Evolutionary conservation across 1,284 basidiomycete genomes (phyloP).

Genomic region (Tilletiopsis washingtonensis): DNA sequence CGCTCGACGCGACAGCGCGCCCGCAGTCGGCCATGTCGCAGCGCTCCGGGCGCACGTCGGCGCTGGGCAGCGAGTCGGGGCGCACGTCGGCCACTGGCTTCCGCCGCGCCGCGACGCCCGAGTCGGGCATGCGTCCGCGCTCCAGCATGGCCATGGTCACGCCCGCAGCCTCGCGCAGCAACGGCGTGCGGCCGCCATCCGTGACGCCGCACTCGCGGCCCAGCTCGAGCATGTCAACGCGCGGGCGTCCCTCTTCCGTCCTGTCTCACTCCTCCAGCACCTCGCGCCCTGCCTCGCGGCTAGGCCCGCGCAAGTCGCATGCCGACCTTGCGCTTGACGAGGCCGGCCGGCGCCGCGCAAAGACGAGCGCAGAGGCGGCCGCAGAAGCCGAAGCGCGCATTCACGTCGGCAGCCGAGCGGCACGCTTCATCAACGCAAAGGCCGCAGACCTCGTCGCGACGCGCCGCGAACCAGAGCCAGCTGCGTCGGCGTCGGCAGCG

Average conservation of each 20-base stretch:
- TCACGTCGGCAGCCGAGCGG: conserved; percentile 71
- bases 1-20: conserved; percentile 37
- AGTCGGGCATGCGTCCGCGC: no score
- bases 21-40: conserved; percentile 39
- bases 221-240: conserved; percentile 1
- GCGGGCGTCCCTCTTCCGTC: conserved; percentile 38
- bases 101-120: no score
- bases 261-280: conserved; percentile 51
- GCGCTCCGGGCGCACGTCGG: conserved; percentile 21
- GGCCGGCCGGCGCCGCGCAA: conserved; percentile 10
- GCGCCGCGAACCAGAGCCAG: conserved; percentile 61
- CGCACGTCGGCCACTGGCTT: no score
- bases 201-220: conserved; percentile 13
- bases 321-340: conserved; percentile 17
- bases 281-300: conserved; percentile 20
- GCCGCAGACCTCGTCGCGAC: conserved; percentile 51
- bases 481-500: no score
- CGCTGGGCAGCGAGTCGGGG: no score
- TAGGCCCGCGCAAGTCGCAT: conserved; percentile 23
- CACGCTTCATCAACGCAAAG: conserved; percentile 58
- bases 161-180: no score
- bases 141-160: conserved; percentile 17
- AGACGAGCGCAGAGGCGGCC: conserved; percentile 25
- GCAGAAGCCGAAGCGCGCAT: conserved; percentile 52
- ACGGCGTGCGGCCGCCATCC: conserved; percentile 18